phyloP scores from a whole-genome alignment of 2,329 filamentous ascomycete genomes.

The Teratosphaeria epicoccoides region DNA sequence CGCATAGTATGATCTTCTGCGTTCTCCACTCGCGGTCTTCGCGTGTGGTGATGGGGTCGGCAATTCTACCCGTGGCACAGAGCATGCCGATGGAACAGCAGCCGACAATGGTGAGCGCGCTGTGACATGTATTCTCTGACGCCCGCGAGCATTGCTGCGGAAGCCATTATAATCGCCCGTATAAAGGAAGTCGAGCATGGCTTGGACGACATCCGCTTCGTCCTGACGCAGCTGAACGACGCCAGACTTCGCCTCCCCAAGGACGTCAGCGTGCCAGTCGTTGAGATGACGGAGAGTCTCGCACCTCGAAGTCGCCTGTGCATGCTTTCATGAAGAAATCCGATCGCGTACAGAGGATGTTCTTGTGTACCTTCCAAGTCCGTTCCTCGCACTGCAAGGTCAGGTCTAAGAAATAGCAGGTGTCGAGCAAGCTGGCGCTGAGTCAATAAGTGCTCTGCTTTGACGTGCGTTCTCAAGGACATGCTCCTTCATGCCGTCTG shows the following conservation, averaged over 20 bases:
- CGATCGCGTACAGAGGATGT: slow-evolving; percentile 13
- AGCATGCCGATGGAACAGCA: no score
- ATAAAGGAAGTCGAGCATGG: background rate
- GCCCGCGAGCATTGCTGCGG: no score
- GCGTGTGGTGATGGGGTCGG: no score
- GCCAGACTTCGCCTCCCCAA: background rate
- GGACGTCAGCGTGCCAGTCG: background rate
- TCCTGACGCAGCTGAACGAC: slow-evolving; percentile 1
- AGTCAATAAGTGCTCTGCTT: background rate
- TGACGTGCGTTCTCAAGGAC: background rate
- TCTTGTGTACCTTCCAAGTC: slow-evolving; percentile 14
- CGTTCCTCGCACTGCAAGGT: slow-evolving; percentile 9
- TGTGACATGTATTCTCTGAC: no score
- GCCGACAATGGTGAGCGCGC: no score
- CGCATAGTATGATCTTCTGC: no score
- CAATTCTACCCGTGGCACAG: no score
- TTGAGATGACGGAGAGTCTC: background rate
- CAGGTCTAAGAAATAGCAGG: slow-evolving; percentile 10
- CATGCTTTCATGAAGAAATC: slow-evolving; percentile 12
- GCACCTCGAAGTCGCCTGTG: slow-evolving; percentile 7
- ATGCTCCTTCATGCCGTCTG: background rate
- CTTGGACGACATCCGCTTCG: background rate
- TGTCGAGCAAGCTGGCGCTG: background rate
- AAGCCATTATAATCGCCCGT: background rate
- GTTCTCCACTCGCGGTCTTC: no score